Evolutionary conservation across 805 yeast species (phyloP).

Genomic region (Candida fluviatilis): DNA sequence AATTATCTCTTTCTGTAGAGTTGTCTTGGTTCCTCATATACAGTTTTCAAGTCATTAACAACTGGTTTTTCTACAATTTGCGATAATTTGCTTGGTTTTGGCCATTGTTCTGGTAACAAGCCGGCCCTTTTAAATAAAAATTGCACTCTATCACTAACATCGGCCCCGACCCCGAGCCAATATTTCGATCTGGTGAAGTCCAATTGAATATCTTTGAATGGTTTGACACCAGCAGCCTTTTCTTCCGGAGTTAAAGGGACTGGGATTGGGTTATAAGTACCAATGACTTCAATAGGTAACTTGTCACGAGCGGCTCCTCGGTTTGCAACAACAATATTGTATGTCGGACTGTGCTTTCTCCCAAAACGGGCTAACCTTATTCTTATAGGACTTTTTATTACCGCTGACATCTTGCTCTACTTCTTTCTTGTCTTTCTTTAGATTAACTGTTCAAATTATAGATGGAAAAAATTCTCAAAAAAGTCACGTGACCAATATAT

Average conservation of each 20-base stretch:
- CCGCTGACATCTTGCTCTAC: not conserved
- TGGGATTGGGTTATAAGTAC: conserved; percentile 87
- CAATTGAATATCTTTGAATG: conserved; percentile 73
- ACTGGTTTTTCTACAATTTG: conserved; percentile 29
- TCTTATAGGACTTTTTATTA: conserved; percentile 69
- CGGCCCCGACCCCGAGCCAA: conserved; percentile 98
- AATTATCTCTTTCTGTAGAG: conserved; percentile 30
- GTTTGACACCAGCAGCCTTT: conserved; percentile 49
- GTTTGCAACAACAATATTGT: conserved; percentile 87
- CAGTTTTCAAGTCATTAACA: conserved; percentile 19
- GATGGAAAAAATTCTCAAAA: not conserved
- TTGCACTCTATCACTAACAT: conserved; percentile 79
- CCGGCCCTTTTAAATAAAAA: conserved; percentile 78
- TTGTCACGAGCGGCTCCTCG: conserved; percentile 75
- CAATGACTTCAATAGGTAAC: conserved; percentile 90
- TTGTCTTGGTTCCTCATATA: conserved; percentile 30
- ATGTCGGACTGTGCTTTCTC: conserved; percentile 78
- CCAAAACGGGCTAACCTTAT: conserved; percentile 93
- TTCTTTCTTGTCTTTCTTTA: not conserved
- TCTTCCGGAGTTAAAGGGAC: conserved; percentile 63
- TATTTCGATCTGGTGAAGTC: conserved; percentile 89
- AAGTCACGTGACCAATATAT: not conserved
- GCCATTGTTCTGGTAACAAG: conserved; percentile 57
- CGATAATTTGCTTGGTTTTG: conserved; percentile 41
- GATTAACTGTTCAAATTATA: not conserved